A percentile compares a stretch with the other conserved stretches of the same genome.
Conservation (phyloP, 2,329 filamentous ascomycete species). For the Sphaerulina musiva region DNA sequence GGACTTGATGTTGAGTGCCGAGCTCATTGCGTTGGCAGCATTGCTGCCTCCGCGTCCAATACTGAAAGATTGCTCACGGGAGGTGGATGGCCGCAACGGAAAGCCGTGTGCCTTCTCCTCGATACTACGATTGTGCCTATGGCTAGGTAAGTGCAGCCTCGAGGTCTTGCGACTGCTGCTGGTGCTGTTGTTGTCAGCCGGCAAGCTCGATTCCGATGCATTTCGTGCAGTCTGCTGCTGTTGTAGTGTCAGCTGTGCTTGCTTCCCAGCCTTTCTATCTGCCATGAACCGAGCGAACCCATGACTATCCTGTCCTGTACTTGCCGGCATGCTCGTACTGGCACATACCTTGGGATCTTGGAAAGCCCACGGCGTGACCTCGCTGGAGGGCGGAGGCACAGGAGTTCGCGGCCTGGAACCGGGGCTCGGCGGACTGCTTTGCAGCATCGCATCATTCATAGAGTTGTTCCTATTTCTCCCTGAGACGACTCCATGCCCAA, state of each 20-base stretch:
- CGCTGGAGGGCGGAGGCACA: constrained; percentile 48
- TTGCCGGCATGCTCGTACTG: background rate
- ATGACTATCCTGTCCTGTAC: background rate
- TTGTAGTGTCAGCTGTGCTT: constrained; percentile 15
- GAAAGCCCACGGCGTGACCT: constrained; percentile 96
- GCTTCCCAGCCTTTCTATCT: background rate
- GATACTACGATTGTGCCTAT: constrained; percentile 61
- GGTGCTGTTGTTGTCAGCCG: constrained; percentile 28
- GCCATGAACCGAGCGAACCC: background rate
- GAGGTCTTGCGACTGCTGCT: constrained; percentile 37
- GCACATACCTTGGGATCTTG: constrained; percentile 46
- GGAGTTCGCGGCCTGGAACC: constrained; percentile 77
- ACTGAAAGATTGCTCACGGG: constrained; percentile 64
- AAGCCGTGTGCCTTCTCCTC: constrained; percentile 50
- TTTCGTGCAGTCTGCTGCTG: constrained; percentile 21
- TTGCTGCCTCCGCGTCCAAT: constrained; percentile 49
- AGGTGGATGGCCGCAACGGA: constrained; percentile 63
- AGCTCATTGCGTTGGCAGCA: constrained; percentile 42
- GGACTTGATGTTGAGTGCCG: constrained; percentile 45
- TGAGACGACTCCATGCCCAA: constrained; percentile 36
- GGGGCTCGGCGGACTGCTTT: constrained; percentile 59
- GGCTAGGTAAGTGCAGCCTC: constrained; percentile 58
- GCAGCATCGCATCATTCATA: constrained; percentile 57
- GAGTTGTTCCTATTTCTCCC: constrained; percentile 76
- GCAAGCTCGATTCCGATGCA: constrained; percentile 27